Percentiles rank a stretch among this genome's conserved stretches.
Conservation (phyloP, 2,329 filamentous ascomycete species). For the Epichloe sylvatica region DNA sequence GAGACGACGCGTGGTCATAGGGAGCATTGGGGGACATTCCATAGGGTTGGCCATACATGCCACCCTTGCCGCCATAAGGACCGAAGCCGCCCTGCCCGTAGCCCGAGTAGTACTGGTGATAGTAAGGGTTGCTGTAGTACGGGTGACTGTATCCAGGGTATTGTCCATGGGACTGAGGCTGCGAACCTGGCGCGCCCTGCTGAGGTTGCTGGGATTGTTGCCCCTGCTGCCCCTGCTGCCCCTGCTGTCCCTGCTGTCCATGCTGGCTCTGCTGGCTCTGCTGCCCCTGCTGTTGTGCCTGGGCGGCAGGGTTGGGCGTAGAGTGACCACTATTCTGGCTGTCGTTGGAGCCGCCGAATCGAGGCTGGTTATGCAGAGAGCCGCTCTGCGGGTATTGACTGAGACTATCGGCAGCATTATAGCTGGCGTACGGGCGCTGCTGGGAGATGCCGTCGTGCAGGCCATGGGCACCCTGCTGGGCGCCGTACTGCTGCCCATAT, state of each 20-base stretch:
- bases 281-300: constrained; percentile 33
- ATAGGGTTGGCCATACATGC: constrained; percentile 43
- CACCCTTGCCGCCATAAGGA: constrained; percentile 41
- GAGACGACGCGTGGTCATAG: constrained; percentile 41
- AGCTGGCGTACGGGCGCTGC: constrained; percentile 65
- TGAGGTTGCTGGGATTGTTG: neutral
- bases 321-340: constrained; percentile 77
- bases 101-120: constrained; percentile 44
- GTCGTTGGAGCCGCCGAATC: constrained; percentile 48
- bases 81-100: constrained; percentile 39
- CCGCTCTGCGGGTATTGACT: constrained; percentile 65
- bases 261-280: constrained; percentile 23
- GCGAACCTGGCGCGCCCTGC: constrained; percentile 27
- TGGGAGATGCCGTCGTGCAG: constrained; percentile 63
- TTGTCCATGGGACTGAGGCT: constrained; percentile 32
- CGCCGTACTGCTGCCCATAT: constrained; percentile 49
- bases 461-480: constrained; percentile 43
- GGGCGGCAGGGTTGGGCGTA: constrained; percentile 67
- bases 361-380: constrained; percentile 37
- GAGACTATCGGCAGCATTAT: constrained; percentile 50
- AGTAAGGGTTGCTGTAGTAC: constrained; percentile 50
- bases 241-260: constrained; percentile 20
- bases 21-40: constrained; percentile 42
- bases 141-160: constrained; percentile 42
- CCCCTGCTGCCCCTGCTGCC: too few relatives aligned